Conservation (phyloP, 257 asterid species). For the Solanum gracilifrons region DNA sequence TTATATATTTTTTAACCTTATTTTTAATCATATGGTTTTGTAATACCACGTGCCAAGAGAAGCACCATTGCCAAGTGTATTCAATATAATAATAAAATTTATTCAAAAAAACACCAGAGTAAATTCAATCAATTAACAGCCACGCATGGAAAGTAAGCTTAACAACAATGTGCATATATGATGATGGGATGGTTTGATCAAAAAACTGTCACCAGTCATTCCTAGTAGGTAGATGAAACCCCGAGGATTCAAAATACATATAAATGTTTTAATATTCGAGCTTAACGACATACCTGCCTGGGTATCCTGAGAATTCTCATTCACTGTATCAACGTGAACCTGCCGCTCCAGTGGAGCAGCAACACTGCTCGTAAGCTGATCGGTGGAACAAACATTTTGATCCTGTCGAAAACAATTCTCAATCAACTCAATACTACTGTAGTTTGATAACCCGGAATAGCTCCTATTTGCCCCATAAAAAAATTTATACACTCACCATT, state of each 20-base stretch:
- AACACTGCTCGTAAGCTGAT: neutral
- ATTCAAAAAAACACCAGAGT: neutral
- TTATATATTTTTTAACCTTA: neutral
- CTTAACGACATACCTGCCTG: slow-evolving; percentile 10
- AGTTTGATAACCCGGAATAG: neutral
- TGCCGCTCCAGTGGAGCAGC: neutral
- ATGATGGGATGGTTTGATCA: neutral
- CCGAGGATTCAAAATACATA: neutral
- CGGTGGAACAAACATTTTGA: neutral
- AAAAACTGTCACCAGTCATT: neutral
- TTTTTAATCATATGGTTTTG: neutral
- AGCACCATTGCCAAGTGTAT: neutral
- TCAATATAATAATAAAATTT: neutral
- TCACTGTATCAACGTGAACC: slow-evolving; percentile 6
- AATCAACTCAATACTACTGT: neutral
- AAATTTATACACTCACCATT: neutral
- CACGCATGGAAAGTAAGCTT: neutral
- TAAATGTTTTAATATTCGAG: neutral
- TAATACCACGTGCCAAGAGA: neutral
- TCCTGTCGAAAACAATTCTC: slow-evolving; percentile 11
- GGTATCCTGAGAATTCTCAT: neutral
- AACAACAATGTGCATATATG: neutral
- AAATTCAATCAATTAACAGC: neutral
- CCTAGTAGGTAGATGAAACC: neutral
- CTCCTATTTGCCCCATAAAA: neutral